These are phyloP conservation scores for Carex kokanica DNA, from an alignment of 176 grass and related monocot species.

Conservation along the genomic window DNA sequence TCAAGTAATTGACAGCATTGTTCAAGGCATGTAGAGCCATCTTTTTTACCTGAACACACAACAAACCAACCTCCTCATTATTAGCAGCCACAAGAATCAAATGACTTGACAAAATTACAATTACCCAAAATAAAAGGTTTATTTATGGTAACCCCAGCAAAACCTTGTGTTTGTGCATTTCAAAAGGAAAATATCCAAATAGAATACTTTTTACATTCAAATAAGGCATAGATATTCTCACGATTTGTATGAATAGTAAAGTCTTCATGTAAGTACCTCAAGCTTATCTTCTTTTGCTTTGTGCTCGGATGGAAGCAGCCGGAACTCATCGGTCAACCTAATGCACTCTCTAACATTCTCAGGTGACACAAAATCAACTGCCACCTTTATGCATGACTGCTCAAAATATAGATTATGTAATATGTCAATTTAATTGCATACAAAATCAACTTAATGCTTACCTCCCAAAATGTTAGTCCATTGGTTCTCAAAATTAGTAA, in stretches of 20 bases:
- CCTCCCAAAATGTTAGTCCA: background rate
- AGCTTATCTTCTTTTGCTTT: constrained; percentile 80
- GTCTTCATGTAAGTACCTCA: constrained; percentile 33
- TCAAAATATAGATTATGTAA: constrained; percentile 24
- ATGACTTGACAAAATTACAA: background rate
- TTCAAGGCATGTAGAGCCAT: constrained; percentile 59
- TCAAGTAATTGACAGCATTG: constrained; percentile 38
- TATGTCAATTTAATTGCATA: background rate
- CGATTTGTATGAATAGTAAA: background rate
- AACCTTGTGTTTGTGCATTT: background rate
- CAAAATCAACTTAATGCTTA: too few relatives aligned
- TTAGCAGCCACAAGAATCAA: background rate
- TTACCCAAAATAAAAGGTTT: background rate
- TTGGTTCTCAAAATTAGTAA: background rate
- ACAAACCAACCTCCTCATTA: background rate
- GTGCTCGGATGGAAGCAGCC: constrained; percentile 58
- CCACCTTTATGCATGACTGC: constrained; percentile 93
- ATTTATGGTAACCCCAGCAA: background rate
- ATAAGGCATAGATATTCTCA: background rate
- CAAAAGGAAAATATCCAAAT: background rate
- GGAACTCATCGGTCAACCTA: constrained; percentile 56
- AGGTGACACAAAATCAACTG: constrained; percentile 76
- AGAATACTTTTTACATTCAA: background rate
- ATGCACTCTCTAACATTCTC: constrained; percentile 65
- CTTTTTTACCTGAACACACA: constrained; percentile 55